Evolutionary conservation across 2,329 filamentous ascomycete genomes (phyloP).

Genomic region (Teratosphaeriaceae sp.): DNA sequence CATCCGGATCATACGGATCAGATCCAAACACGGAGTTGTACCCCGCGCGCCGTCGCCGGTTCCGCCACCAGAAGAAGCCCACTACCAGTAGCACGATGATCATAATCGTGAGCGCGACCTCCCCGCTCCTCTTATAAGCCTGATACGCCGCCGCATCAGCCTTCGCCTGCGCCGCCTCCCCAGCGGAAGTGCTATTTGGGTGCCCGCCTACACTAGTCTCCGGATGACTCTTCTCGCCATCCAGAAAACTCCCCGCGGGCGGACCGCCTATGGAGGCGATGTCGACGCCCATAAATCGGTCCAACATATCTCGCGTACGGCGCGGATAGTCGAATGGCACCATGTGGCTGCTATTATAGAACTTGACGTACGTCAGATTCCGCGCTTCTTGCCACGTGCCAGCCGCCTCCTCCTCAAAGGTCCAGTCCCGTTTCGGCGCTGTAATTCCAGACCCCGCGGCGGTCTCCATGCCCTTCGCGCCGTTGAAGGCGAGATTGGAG

Average conservation of each 20-base stretch:
- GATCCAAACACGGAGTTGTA: slow-evolving; percentile 38
- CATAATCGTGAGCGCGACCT: slow-evolving; percentile 77
- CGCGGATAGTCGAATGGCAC: slow-evolving; percentile 90
- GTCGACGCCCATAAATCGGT: slow-evolving; percentile 91
- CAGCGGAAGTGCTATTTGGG: slow-evolving; percentile 53
- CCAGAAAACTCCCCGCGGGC: slow-evolving; percentile 70
- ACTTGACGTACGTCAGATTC: slow-evolving; percentile 91
- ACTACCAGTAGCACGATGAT: slow-evolving; percentile 64
- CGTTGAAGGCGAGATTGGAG: slow-evolving; percentile 84
- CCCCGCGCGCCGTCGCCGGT: slow-evolving; percentile 41
- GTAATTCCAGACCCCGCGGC: slow-evolving; percentile 65
- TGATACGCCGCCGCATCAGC: slow-evolving; percentile 82
- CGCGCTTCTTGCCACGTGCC: slow-evolving; percentile 93
- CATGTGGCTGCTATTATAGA: slow-evolving; percentile 97
- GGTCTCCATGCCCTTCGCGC: slow-evolving; percentile 82
- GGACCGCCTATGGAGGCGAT: slow-evolving; percentile 79
- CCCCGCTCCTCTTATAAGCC: slow-evolving; percentile 81
- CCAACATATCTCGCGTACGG: slow-evolving; percentile 88
- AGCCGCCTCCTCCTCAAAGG: slow-evolving; percentile 78
- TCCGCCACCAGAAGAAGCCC: slow-evolving; percentile 63
- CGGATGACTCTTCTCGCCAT: slow-evolving; percentile 69
- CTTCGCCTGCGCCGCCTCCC: slow-evolving; percentile 62
- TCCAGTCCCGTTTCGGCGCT: slow-evolving; percentile 91
- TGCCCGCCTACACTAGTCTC: slow-evolving; percentile 63
- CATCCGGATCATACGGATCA: slow-evolving; percentile 34